Base-by-base conservation (phyloP, 371 early-diverging fungal genomes). In the Catenaria anguillulae region DNA sequence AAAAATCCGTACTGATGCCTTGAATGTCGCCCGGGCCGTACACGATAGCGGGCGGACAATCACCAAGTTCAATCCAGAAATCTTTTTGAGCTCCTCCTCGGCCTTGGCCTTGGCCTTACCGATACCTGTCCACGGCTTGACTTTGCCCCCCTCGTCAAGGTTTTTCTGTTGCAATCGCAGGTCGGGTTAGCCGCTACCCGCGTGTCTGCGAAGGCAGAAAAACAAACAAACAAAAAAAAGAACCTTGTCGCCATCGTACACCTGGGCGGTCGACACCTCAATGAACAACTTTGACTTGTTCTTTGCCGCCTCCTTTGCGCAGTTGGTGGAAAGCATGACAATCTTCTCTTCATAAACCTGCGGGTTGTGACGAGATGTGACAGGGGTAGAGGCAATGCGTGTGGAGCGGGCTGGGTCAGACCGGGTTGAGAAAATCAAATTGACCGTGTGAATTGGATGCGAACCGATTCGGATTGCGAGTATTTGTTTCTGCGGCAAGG, bases 401-500 rank as follows among this genome's bases (percentile, higher is more conserved):
- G n/a, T n/a, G n/a, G n/a, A n/a, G n/a, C n/a, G n/a, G n/a, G n/a
- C n/a, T n/a, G n/a, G n/a, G n/a, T n/a, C n/a, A n/a, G n/a, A n/a
- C n/a, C n/a, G n/a, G n/a, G n/a, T n/a, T n/a, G n/a, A n/a, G n/a
- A n/a, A n/a, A n/a, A n/a, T n/a, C n/a, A n/a, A n/a, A n/a, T n/a
- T n/a, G n/a, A n/a, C n/a, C n/a, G n/a, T n/a, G n/a, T n/a, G n/a
- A n/a, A n/a, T n/a, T n/a, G n/a, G n/a, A 24, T 55, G 40, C 40
- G 40, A 5, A 40, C 90, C 68, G 83, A 85, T 31, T 86, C 79
- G 0, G 84, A 74, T 70, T 89, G 92, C 0, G 88, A 87, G 70
- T 89, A 92, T 90, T 92, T 40, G 87, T 88, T 72, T 94, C 95
- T 23, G 85, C 85, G 12, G 92, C 93, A 67, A 88, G 78, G 71